Percentiles rank a stretch among this genome's conserved stretches.
Evolutionary conservation across 208 protist species (phyloP).

Genomic region (Trypanosoma boissoni): DNA sequence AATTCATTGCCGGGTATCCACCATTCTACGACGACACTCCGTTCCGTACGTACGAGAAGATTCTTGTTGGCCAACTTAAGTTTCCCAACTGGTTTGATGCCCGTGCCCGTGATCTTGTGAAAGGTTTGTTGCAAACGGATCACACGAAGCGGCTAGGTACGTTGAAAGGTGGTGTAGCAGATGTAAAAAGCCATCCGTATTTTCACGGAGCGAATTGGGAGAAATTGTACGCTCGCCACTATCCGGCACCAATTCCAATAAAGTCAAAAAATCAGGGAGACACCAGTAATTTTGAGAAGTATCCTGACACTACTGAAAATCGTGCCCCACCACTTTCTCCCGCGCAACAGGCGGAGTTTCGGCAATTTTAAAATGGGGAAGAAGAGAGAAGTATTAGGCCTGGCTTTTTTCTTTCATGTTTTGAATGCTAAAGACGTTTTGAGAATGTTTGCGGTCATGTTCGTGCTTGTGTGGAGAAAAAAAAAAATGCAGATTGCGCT

Average conservation of each 20-base stretch:
- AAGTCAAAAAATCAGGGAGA: slow-evolving; percentile 67
- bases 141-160: slow-evolving; percentile 89
- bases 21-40: slow-evolving; percentile 93
- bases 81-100: slow-evolving; percentile 85
- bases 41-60: slow-evolving; percentile 88
- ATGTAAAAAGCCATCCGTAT: slow-evolving; percentile 95
- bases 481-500: no score
- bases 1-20: slow-evolving; percentile 92
- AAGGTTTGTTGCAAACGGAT: slow-evolving; percentile 83
- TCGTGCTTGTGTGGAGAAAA: no score
- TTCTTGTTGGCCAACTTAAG: slow-evolving; percentile 74
- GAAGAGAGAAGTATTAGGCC: not conserved
- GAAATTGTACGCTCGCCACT: slow-evolving; percentile 69
- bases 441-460: not conserved
- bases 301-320: slow-evolving; percentile 72
- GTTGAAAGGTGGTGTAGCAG: slow-evolving; percentile 81
- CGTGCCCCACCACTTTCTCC: slow-evolving; percentile 47
- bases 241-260: slow-evolving; percentile 74
- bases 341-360: slow-evolving; percentile 80
- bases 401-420: slow-evolving; percentile 5
- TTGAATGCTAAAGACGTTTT: slow-evolving; percentile 3
- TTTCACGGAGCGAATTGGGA: slow-evolving; percentile 94
- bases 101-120: slow-evolving; percentile 78
- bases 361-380: slow-evolving; percentile 39
- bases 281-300: slow-evolving; percentile 84